Evolutionary conservation across 192 early-diverging fungal species (phyloP).

Genomic region (Linnemannia exigua): DNA sequence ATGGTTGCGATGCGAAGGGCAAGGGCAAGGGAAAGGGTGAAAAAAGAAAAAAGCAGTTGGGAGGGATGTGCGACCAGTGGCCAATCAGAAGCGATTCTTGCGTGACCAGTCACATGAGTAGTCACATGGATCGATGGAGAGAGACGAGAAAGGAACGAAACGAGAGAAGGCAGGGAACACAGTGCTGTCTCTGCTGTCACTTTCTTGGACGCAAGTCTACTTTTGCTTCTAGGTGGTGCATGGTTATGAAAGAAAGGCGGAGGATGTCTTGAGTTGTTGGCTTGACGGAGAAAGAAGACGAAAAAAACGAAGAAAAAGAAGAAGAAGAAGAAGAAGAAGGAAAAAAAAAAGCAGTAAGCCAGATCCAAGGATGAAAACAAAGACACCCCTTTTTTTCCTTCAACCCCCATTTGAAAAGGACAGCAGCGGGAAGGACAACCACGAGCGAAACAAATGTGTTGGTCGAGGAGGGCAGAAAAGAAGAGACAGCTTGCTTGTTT

Average conservation of each 20-base stretch:
- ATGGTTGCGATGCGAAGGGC: neutral
- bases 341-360: neutral
- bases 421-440: too few species aligned
- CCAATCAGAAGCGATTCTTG: neutral
- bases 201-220: too few species aligned
- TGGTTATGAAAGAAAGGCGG: too few species aligned
- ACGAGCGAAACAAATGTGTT: neutral
- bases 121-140: neutral
- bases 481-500: neutral
- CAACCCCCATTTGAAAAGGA: too few species aligned
- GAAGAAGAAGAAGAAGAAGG: neutral
- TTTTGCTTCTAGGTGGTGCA: too few species aligned
- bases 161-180: neutral
- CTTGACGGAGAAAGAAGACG: neutral
- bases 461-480: neutral
- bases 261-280: too few species aligned
- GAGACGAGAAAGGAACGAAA: neutral
- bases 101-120: conserved; percentile 3
- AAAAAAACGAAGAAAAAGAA: neutral
- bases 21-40: neutral
- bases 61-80: neutral
- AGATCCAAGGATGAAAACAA: neutral
- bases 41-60: neutral
- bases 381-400: neutral
- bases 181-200: too few species aligned